Base-by-base conservation (phyloP, 2,329 filamentous ascomycete species). In the Drechmeria coniospora region DNA sequence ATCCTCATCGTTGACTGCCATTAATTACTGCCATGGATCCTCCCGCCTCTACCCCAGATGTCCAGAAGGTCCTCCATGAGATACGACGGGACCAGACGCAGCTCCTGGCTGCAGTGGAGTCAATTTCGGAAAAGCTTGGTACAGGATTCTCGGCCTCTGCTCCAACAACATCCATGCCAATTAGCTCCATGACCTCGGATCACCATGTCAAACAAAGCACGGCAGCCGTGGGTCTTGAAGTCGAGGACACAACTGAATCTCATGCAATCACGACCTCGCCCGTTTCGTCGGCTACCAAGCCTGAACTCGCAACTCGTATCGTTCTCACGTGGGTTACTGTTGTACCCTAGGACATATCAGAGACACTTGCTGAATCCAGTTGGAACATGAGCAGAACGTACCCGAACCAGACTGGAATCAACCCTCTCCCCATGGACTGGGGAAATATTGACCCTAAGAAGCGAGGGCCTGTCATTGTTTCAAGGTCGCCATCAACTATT, bases 321-420 rank as follows among this genome's bases (percentile, higher is more conserved):
- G 56, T 69, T 35, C 53, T 70, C 34, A 70, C 65, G 63, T 66
- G 44, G 42, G 49, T 37, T 47, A n/a, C n/a, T n/a, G n/a, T n/a
- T n/a, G n/a, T 37, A 31, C 28, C 22, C 23, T 21, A 7, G 5
- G n/a, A 5, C n/a, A 11, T 21, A n/a, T 10, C 18, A 21, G 7
- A 9, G 15, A 15, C 19, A 15, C 10, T 13, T 12, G 20, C 18
- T 23, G 8, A 16, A 13, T 12, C 16, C 4, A 26, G 14, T 30
- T 28, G 32, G 37, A 26, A 42, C 29, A 23, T 20, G 18, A 22
- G 9, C 23, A 72, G 68, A 27, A 93, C 86, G 5, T 94, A 95
- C 53, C 87, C 87, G 16, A 84, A 83, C 42, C 87, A 94, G 56
- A 83, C 81, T 39, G 87, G 87, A 36, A 87, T 95, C 53, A 81